Conservation (phyloP, 805 yeast species). For the Maudiozyma serrabonitensis region DNA sequence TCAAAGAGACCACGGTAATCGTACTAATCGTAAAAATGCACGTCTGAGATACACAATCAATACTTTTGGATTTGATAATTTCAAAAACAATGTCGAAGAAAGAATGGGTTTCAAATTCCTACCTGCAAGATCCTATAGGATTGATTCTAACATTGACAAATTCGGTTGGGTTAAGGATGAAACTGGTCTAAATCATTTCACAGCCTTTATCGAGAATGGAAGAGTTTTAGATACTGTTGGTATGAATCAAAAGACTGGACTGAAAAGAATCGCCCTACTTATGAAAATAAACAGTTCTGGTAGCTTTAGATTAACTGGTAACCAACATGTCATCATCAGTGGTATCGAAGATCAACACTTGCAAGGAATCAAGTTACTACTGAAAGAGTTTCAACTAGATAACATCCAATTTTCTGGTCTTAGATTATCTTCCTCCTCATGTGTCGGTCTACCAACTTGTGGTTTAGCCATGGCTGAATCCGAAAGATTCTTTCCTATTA, state of each 20-base stretch:
- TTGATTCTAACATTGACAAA: slow-evolving; percentile 79
- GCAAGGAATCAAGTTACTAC: slow-evolving; percentile 47
- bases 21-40: slow-evolving; percentile 94
- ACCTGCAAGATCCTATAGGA: slow-evolving; percentile 60
- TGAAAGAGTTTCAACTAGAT: slow-evolving; percentile 71
- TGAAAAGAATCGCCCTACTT: slow-evolving; percentile 64
- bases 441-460: slow-evolving; percentile 98
- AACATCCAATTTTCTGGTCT: slow-evolving; percentile 74
- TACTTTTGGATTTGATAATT: slow-evolving; percentile 81
- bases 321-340: slow-evolving; percentile 80
- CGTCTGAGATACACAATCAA: slow-evolving; percentile 94
- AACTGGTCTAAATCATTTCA: slow-evolving; percentile 75
- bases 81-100: slow-evolving; percentile 73
- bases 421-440: slow-evolving; percentile 85
- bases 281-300: slow-evolving; percentile 56
- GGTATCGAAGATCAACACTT: slow-evolving; percentile 62
- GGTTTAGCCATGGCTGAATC: slow-evolving; percentile 98
- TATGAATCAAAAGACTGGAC: slow-evolving; percentile 80
- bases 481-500: slow-evolving; percentile 75
- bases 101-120: slow-evolving; percentile 66
- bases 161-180: slow-evolving; percentile 93
- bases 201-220: slow-evolving; percentile 92
- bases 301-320: slow-evolving; percentile 89
- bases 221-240: slow-evolving; percentile 90
- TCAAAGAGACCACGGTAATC: slow-evolving; percentile 91